Conservation (phyloP, 257 asterid species). For the Catharanthus roseus region DNA sequence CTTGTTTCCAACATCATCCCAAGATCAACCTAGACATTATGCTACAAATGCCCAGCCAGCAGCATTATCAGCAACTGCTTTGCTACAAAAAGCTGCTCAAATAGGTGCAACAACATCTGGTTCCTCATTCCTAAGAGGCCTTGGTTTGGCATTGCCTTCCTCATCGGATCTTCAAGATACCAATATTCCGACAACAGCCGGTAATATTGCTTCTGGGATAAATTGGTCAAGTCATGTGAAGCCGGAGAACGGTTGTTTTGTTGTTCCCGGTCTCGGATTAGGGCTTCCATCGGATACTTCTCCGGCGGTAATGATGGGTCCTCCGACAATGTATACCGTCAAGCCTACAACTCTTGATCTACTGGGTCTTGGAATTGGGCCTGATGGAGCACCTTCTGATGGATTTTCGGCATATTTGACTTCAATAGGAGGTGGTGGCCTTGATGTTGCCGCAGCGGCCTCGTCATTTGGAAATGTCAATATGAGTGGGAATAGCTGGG, state of each 20-base stretch:
- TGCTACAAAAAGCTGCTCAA: slow-evolving; percentile 89
- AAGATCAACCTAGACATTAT: slow-evolving; percentile 29
- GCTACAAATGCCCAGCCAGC: slow-evolving; percentile 45
- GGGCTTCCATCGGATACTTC: slow-evolving; percentile 34
- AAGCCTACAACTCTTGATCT: slow-evolving; percentile 72
- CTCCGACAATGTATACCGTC: slow-evolving; percentile 32
- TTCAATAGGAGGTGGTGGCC: slow-evolving; percentile 39
- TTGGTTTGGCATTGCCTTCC: slow-evolving; percentile 45
- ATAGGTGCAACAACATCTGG: slow-evolving; percentile 65
- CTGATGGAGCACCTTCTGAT: slow-evolving; percentile 26
- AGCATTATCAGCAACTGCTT: slow-evolving; percentile 76
- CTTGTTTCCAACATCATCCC: slow-evolving; percentile 40
- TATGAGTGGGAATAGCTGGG: slow-evolving; percentile 44
- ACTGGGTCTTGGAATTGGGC: slow-evolving; percentile 67
- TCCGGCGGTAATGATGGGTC: slow-evolving; percentile 45
- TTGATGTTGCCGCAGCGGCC: slow-evolving; percentile 19
- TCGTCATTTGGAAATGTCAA: slow-evolving; percentile 23
- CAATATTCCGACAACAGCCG: slow-evolving; percentile 2
- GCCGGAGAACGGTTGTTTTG: slow-evolving; percentile 41
- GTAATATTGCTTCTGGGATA: slow-evolving; percentile 6
- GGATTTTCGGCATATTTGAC: slow-evolving; percentile 46
- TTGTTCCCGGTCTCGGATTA: slow-evolving; percentile 46
- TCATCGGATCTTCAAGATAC: slow-evolving; percentile 25
- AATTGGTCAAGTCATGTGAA: slow-evolving; percentile 33
- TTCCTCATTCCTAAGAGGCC: slow-evolving; percentile 67